Conservation (phyloP, 768 basidiomycete species). For the Strobilomyces dryophilus region DNA sequence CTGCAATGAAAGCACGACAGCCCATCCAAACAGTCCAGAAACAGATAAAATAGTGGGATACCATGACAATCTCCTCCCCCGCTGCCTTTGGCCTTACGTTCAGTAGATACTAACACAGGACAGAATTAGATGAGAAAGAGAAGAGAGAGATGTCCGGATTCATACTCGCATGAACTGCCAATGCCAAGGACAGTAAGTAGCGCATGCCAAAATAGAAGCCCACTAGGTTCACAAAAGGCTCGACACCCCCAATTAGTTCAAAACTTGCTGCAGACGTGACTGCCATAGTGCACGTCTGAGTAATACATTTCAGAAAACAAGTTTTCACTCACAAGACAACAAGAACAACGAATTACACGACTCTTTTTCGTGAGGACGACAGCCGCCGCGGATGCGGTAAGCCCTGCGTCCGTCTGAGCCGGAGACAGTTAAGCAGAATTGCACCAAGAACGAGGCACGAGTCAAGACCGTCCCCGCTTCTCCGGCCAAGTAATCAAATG, state of each 20-base stretch:
- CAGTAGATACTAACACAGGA: constrained; percentile 30
- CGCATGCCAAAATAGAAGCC: neutral
- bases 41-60: constrained; percentile 38
- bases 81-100: constrained; percentile 37
- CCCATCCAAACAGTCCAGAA: constrained; percentile 45
- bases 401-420: constrained; percentile 38
- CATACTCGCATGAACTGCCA: constrained; percentile 44
- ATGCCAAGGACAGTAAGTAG: neutral
- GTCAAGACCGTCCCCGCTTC: constrained; percentile 44
- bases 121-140: neutral
- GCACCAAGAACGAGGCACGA: constrained; percentile 45
- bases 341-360: constrained; percentile 41
- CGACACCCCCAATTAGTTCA: constrained; percentile 43
- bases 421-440: constrained; percentile 30
- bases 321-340: constrained; percentile 35
- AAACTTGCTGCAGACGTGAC: constrained; percentile 45
- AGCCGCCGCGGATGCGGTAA: constrained; percentile 45
- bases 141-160: neutral
- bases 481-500: constrained; percentile 30
- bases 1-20: constrained; percentile 38
- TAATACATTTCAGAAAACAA: neutral
- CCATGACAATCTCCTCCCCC: constrained; percentile 38
- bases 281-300: constrained; percentile 34
- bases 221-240: constrained; percentile 37
- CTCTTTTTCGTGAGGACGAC: constrained; percentile 43